phyloP scores from a whole-genome alignment of 106 monocot genomes.

The Cymbidium sinense region DNA sequence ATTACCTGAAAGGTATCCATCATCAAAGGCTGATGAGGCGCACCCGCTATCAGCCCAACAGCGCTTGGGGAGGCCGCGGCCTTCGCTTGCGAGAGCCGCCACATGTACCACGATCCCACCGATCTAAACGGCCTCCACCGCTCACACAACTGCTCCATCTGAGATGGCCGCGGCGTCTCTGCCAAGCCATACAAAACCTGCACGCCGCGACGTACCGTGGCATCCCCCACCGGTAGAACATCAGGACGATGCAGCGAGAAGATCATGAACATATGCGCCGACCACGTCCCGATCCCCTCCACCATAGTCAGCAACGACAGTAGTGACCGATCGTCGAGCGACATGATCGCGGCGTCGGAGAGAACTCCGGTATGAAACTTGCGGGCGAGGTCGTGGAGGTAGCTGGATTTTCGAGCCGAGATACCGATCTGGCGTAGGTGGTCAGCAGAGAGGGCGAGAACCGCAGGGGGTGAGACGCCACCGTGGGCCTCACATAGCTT shows the following conservation, averaged over 20 bases:
- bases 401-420: conserved; percentile 54
- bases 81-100: conserved; percentile 33
- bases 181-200: conserved; percentile 48
- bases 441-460: conserved; percentile 29
- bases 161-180: conserved; percentile 38
- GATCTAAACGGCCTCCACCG: conserved; percentile 61
- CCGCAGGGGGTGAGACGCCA: conserved; percentile 29
- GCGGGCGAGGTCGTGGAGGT: conserved; percentile 55
- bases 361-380: conserved; percentile 58
- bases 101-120: conserved; percentile 67
- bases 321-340: conserved; percentile 45
- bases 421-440: conserved; percentile 57
- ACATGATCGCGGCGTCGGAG: conserved; percentile 34
- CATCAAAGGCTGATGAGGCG: conserved; percentile 3
- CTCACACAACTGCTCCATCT: conserved; percentile 58
- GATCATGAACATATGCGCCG: conserved; percentile 70
- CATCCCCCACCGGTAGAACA: conserved; percentile 49
- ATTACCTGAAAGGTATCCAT: conserved; percentile 5
- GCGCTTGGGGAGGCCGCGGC: background rate
- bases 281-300: conserved; percentile 68
- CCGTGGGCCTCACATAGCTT: conserved; percentile 41
- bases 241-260: conserved; percentile 58
- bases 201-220: conserved; percentile 54
- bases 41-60: background rate
- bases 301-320: conserved; percentile 59